Base-by-base conservation (phyloP, 768 basidiomycete genomes). In the Megacollybia marginata region DNA sequence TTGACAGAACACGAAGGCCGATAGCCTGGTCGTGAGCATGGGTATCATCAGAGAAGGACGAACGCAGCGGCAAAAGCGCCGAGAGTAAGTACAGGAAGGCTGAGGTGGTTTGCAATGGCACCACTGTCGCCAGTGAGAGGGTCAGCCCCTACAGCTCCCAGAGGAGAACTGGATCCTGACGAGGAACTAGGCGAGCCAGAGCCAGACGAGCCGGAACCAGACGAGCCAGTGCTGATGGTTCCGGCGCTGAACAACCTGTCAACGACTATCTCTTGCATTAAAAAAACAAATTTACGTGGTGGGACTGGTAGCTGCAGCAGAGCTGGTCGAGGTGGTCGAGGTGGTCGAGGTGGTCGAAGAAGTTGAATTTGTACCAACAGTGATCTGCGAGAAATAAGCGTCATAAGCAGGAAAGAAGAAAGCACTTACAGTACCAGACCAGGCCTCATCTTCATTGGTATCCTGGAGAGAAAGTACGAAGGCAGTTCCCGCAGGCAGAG, bases 391-490 rank as follows among this genome's bases (percentile, higher is more conserved):
- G 48, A 9, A 13, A 31, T 38, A 43, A n/a, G 46, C n/a, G 9
- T 44, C 48, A 44, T 46, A 49, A 47, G 32, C 33, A 9, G 20
- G 33, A 20, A n/a, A n/a, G 28, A 33, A 52, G 50, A 32, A 15
- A 40, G 44, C 15, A 72, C 80, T 59, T 52, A 88, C 87, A 10
- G 55, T 57, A 33, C 67, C 70, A 55, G 78, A 80, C 88, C 88
- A 91, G 3, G 76, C 85, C 56, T 88, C 85, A 3, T 82, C 59
- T 28, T 69, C 77, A 33, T 57, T 48, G 2, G 65, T 57, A 59
- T 88, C 85, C 52, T 74, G 62, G 15, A 87, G 53, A 13, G 74
- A 82, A 32, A 88, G 53, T 54, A 70, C 61, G 35, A 83, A 69
- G 28, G 67, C 52, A 18, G 69, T 70, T 34, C 80, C 80, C 11